Evolutionary conservation across 106 monocot species (phyloP).

Genomic region (Allium cepa): DNA sequence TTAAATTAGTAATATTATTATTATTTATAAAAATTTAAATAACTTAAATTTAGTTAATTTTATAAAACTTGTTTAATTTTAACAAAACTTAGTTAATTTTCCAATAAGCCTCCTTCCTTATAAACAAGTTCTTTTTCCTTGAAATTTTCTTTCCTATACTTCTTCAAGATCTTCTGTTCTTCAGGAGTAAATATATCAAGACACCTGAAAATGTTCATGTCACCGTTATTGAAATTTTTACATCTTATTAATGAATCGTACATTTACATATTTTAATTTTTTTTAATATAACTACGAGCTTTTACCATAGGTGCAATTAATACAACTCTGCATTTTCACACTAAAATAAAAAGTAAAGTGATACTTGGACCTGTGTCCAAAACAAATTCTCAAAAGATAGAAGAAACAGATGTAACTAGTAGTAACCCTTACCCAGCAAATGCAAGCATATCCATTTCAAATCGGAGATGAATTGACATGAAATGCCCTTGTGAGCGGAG

Average conservation of each 20-base stretch:
- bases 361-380: background rate
- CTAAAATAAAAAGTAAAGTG: background rate
- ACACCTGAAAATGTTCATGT: constrained; percentile 43
- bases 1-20: too few relatives aligned
- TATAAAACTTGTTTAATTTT: too few relatives aligned
- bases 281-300: background rate
- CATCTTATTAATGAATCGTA: background rate
- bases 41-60: too few relatives aligned
- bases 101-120: constrained; percentile 82
- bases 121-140: constrained; percentile 76
- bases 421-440: constrained; percentile 55
- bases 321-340: background rate
- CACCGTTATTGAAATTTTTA: background rate
- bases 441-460: too few relatives aligned
- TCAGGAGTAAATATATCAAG: constrained; percentile 81
- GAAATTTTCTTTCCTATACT: constrained; percentile 82
- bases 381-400: background rate
- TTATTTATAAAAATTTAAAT: too few relatives aligned
- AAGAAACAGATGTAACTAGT: background rate
- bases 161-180: constrained; percentile 78
- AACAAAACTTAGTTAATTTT: too few relatives aligned
- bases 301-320: background rate
- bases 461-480: too few relatives aligned
- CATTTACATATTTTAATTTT: background rate
- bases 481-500: too few relatives aligned